These are phyloP conservation scores for Penicillium carneum DNA, from an alignment of 2,329 filamentous ascomycete species.

Conservation along the genomic window DNA sequence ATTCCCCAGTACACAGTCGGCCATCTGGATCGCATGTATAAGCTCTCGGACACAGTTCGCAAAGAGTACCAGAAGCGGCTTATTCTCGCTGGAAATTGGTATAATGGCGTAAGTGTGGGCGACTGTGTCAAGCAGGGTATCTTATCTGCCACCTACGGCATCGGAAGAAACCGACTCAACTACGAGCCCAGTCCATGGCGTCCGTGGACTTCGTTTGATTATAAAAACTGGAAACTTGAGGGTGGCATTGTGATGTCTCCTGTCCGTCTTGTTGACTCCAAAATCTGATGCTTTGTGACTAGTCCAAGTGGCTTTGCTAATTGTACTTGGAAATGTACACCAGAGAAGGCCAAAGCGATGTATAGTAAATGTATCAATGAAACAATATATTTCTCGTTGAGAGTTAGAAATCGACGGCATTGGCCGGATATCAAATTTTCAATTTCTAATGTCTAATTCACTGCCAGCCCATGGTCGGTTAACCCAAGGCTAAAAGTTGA, in stretches of 20 bases:
- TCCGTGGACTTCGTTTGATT: slow-evolving; percentile 35
- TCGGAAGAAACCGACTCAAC: slow-evolving; percentile 44
- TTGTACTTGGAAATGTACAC: background rate
- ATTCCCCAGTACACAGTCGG: slow-evolving; percentile 91
- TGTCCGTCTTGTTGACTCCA: slow-evolving; percentile 29
- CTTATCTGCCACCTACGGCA: slow-evolving; percentile 57
- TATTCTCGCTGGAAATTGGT: slow-evolving; percentile 67
- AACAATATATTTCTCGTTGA: background rate
- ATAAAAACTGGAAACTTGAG: slow-evolving; percentile 39
- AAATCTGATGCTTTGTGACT: slow-evolving; percentile 11
- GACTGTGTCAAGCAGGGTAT: slow-evolving; percentile 65
- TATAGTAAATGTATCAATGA: slow-evolving; percentile 6
- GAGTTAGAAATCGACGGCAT: slow-evolving; percentile 3
- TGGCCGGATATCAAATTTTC: slow-evolving; percentile 5
- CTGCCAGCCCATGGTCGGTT: background rate
- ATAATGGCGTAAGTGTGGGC: slow-evolving; percentile 59
- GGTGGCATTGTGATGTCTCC: slow-evolving; percentile 44
- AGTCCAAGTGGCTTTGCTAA: background rate
- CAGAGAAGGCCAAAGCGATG: background rate
- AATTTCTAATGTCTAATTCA: slow-evolving; percentile 1
- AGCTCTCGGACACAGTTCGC: slow-evolving; percentile 63
- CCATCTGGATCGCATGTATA: slow-evolving; percentile 69
- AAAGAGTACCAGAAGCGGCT: slow-evolving; percentile 68
- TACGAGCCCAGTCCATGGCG: slow-evolving; percentile 13
- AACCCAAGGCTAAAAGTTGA: background rate